Base-by-base conservation (phyloP, 2,329 filamentous ascomycete species). In the Alternaria dauci region DNA sequence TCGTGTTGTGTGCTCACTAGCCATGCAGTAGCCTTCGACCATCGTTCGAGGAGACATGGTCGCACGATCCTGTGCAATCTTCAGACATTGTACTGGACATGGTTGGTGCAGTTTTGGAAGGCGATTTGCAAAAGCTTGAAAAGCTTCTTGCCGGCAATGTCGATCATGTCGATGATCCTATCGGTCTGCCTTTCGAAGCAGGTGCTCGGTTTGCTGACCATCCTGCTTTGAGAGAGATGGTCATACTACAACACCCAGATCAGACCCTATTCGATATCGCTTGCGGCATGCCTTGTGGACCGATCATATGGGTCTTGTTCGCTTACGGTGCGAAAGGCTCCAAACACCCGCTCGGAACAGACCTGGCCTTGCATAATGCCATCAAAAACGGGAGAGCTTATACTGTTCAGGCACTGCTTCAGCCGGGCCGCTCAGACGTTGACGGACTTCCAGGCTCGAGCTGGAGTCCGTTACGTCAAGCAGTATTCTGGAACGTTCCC, bases 191-290 rank as follows among this genome's bases (percentile, higher is more conserved):
- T 8, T 76, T 78, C 34, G 70, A 51, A 9, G 59, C 63, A 28
- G 64, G 32, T 12, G 65, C 68, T 16, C 66, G 66, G 4, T 75
- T 76, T 46, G 70, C 67, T 39, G 62, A 66, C 18, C 73, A 77
- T 46, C 69, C 70, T 4, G 68, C 67, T 3, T 62, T 76, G 23
- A 65, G 48, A 8, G 28, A 65, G 5, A 73, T 75, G 55, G 62
- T 71, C 6, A 68, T 78, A 16, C 51, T 76, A 14, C 70, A 78
- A 36, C 76, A 77, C 58, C 55, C 70, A 9, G 58, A 59, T 25
- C 75, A 78, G 44, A 78, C 65, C 3, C 38, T 78, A 3, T 58
- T 78, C 1, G 76, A 78, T 50, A 68, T 78, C 25, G 74, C 75
- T 5, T 70, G 71, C 38, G 73, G 59, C 8, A 69, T 78, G 59